phyloP scores from a whole-genome alignment of 306 rosid genomes.

The Vigna mungo region DNA sequence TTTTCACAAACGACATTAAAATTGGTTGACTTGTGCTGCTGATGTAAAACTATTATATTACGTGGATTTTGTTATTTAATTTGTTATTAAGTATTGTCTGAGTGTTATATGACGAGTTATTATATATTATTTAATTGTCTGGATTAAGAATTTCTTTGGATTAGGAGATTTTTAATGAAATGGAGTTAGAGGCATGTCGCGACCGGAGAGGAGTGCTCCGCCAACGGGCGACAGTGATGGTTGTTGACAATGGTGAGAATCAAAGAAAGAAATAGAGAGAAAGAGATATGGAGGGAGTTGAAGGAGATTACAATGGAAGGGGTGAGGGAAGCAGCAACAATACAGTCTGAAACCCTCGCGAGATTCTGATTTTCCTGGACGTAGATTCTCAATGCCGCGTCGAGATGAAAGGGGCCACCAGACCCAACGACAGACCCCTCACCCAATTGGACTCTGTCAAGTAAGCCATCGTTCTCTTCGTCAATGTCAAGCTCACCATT shows the following conservation, averaged over 20 bases:
- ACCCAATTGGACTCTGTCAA: constrained; percentile 87
- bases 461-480: constrained; percentile 82
- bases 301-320: constrained; percentile 53
- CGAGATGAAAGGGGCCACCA: constrained; percentile 68
- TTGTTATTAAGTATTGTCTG: too few species aligned
- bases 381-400: constrained; percentile 70
- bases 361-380: constrained; percentile 72
- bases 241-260: not conserved
- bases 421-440: constrained; percentile 75
- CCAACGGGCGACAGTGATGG: too few species aligned
- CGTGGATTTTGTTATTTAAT: too few species aligned
- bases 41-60: too few species aligned
- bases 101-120: too few species aligned
- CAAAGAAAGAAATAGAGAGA: not conserved
- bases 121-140: too few species aligned
- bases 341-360: constrained; percentile 65
- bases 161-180: too few species aligned
- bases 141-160: too few species aligned
- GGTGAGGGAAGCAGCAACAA: constrained; percentile 27
- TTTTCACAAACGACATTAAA: too few species aligned
- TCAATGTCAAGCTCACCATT: constrained; percentile 78
- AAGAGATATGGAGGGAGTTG: constrained; percentile 58
- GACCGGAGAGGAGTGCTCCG: too few species aligned
- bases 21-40: too few species aligned
- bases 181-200: too few species aligned